Conservation (phyloP, 2,329 filamentous ascomycete genomes). For the Esteya vermicola region DNA sequence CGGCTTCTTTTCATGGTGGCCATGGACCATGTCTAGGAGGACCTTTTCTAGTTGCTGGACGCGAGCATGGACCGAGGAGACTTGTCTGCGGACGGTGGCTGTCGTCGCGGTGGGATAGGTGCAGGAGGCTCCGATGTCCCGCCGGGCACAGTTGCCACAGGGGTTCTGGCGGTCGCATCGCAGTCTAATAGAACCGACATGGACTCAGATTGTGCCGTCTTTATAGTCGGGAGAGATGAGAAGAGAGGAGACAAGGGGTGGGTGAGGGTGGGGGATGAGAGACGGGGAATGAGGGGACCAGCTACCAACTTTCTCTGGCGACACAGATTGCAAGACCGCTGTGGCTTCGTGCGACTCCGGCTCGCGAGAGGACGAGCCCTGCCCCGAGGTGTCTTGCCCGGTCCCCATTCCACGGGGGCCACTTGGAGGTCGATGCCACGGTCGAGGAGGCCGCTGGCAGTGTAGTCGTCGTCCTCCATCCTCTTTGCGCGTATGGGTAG, state of each 20-base stretch:
- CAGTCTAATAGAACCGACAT: no score
- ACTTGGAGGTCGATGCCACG: not conserved
- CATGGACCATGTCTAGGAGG: not conserved
- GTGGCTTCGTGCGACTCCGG: constrained; percentile 18
- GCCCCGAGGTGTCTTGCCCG: constrained; percentile 2
- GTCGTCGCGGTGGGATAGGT: not conserved
- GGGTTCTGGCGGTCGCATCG: constrained; percentile 2
- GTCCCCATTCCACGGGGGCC: constrained; percentile 1
- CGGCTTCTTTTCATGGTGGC: not conserved
- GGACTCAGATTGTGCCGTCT: no score
- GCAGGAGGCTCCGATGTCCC: not conserved
- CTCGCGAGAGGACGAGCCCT: constrained; percentile 7
- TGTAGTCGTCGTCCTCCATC: no score
- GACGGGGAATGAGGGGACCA: constrained; percentile 3
- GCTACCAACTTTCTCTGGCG: constrained; percentile 18
- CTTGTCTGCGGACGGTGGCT: not conserved
- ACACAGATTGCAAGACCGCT: constrained; percentile 21
- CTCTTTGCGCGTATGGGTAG: not conserved
- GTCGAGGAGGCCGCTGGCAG: no score
- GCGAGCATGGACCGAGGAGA: not conserved
- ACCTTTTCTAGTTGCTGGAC: constrained; percentile 1
- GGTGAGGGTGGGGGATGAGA: no score
- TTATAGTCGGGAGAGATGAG: no score
- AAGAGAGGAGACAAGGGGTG: no score
- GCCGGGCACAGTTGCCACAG: not conserved